Conservation (phyloP, 768 basidiomycete genomes). For the Rhodotorula toruloides region DNA sequence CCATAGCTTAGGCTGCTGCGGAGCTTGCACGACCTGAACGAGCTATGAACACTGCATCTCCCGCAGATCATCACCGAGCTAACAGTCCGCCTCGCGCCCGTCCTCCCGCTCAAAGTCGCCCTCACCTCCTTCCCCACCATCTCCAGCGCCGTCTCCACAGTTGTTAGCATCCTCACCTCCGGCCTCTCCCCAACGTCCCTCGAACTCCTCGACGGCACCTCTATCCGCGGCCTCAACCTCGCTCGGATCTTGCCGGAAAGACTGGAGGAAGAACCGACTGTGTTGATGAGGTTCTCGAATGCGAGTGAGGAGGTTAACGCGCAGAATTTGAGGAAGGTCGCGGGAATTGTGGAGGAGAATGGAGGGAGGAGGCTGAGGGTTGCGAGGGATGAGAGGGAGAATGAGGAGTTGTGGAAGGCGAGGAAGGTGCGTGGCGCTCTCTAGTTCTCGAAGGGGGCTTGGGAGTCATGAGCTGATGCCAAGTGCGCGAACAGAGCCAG, state of each 20-base stretch:
- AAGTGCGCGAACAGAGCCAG: conserved; percentile 63
- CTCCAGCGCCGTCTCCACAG: conserved; percentile 71
- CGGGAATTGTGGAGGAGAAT: conserved; percentile 62
- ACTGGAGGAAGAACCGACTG: conserved; percentile 48
- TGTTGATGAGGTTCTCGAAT: conserved; percentile 91
- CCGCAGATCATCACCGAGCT: conserved; percentile 65
- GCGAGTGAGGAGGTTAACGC: conserved; percentile 57
- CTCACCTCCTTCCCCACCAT: conserved; percentile 80
- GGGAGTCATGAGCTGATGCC: conserved; percentile 61
- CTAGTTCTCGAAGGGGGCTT: background rate
- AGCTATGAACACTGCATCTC: no score
- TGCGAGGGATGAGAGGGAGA: conserved; percentile 73
- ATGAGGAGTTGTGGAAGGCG: conserved; percentile 69
- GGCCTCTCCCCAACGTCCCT: conserved; percentile 76
- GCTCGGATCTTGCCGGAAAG: conserved; percentile 44
- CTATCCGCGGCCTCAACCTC: conserved; percentile 61
- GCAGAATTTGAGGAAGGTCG: conserved; percentile 60
- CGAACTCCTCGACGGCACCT: conserved; percentile 77
- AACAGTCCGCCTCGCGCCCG: conserved; percentile 75
- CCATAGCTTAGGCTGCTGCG: no score
- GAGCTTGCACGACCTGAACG: no score
- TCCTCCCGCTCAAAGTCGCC: conserved; percentile 75
- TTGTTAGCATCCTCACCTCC: conserved; percentile 64
- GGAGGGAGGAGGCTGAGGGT: conserved; percentile 66
- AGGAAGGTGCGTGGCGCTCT: conserved; percentile 33